These are phyloP conservation scores for Amborella trichopoda DNA, from an alignment of 164 flowering plant species.

Conservation along the genomic window DNA sequence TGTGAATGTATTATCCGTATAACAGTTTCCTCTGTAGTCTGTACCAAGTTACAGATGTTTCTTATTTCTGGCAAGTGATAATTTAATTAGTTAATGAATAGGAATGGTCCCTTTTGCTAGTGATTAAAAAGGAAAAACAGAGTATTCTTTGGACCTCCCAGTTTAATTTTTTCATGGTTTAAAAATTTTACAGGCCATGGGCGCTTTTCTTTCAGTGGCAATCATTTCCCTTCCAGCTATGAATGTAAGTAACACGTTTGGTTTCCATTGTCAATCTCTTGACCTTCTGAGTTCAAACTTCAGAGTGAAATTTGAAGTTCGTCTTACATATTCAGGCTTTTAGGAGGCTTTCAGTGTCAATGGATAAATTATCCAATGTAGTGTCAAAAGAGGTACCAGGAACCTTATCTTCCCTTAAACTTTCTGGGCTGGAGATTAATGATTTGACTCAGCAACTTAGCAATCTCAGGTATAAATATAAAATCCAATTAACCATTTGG, in stretches of 20 bases:
- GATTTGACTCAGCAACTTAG: slow-evolving; percentile 20
- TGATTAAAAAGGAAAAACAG: too few relatives aligned
- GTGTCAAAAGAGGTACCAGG: slow-evolving; percentile 23
- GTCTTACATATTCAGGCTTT: slow-evolving; percentile 10
- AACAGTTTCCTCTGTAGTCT: too few relatives aligned
- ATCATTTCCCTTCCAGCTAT: slow-evolving; percentile 17
- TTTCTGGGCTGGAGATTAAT: slow-evolving; percentile 22
- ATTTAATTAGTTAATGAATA: too few relatives aligned
- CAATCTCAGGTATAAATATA: slow-evolving; percentile 16
- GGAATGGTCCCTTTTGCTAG: too few relatives aligned
- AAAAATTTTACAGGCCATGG: slow-evolving; percentile 14
- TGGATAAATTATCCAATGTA: slow-evolving; percentile 18
- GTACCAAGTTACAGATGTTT: too few relatives aligned
- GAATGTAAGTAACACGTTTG: slow-evolving; percentile 17
- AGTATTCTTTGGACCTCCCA: too few relatives aligned
- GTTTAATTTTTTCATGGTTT: slow-evolving; percentile 3
- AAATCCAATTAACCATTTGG: too few relatives aligned
- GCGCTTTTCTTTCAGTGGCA: slow-evolving; percentile 14
- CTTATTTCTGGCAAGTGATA: too few relatives aligned
- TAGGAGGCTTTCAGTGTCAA: slow-evolving; percentile 13
- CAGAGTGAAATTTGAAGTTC: too few relatives aligned
- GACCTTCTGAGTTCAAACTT: too few relatives aligned
- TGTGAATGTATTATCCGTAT: too few relatives aligned
- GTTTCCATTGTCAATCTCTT: too few relatives aligned
- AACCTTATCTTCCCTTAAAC: slow-evolving; percentile 20